Evolutionary conservation across 225 moss, liverwort and hornwort species (phyloP).

Genomic region (Pleurozium schreberi): DNA sequence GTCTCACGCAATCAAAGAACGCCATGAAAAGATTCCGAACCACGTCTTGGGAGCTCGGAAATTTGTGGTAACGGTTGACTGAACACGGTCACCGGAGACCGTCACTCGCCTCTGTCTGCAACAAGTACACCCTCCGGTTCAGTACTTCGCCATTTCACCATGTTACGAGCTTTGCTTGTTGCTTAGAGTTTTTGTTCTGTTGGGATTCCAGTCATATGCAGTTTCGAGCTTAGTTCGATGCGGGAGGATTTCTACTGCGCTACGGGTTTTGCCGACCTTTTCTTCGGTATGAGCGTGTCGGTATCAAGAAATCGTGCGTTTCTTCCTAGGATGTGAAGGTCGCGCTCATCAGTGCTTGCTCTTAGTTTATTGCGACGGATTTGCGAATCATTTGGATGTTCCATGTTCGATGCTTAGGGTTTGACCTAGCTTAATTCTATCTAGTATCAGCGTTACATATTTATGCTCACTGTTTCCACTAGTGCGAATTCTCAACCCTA

Average conservation of each 20-base stretch:
- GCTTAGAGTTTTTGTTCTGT: too few relatives aligned
- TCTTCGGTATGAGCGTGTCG: not conserved
- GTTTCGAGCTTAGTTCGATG: not conserved
- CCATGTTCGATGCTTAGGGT: not conserved
- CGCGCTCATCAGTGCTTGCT: not conserved
- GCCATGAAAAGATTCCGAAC: not conserved
- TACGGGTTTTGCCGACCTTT: not conserved
- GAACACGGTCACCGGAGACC: too few relatives aligned
- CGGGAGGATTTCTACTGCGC: too few relatives aligned
- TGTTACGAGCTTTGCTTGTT: too few relatives aligned
- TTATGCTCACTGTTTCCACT: not conserved
- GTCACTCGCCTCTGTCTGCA: too few relatives aligned
- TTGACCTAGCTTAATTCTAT: too few relatives aligned
- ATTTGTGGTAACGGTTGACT: too few relatives aligned
- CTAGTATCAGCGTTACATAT: too few relatives aligned
- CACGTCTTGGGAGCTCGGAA: not conserved
- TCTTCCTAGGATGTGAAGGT: not conserved
- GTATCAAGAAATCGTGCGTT: not conserved
- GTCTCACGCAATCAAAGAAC: not conserved
- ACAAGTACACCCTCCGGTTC: too few relatives aligned
- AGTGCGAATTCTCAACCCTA: not conserved
- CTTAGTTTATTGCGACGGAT: not conserved
- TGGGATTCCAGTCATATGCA: too few relatives aligned
- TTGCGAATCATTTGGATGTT: not conserved
- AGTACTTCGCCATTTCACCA: too few relatives aligned